Base-by-base conservation (phyloP, 2,329 filamentous ascomycete genomes). In the Aspergillus ochraceus region DNA sequence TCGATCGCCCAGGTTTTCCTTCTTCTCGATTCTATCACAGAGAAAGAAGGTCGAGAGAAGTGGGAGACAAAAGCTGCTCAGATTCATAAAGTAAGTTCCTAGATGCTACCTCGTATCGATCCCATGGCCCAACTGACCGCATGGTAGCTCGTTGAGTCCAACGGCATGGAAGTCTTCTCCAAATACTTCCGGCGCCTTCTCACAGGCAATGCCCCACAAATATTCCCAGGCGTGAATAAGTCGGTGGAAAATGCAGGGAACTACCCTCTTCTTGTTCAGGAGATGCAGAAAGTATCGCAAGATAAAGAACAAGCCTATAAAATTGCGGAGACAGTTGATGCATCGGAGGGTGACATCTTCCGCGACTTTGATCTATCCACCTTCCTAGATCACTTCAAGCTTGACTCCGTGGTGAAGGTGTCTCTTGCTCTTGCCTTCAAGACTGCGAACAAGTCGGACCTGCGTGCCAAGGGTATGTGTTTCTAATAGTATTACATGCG, bases 81-180 rank as follows among this genome's bases (percentile, higher is more conserved):
- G 81, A 89, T 99, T 71, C 88, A 88, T 77, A 96, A 96, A 86
- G 92, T 96, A 82, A 74, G 85, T 67, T n/a, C 19, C 83, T 63
- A 17, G 36, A 9, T 46, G 12, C 12, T 20, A 12, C 29, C 6
- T 42, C 10, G 30, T 11, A 2, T 20, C 12, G 36, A 10, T 49
- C 50, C 32, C 53, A 11, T 47, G 49, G 58, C 22, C 24, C 20
- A 50, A 53, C 51, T 46, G 10, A 14, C n/a, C 39, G 8, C 22
- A 30, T 52, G 4, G 8, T 64, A 97, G 91, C 88, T 98, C 76
- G 90, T 98, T 81, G 89, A 97, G 86, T 93, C 94, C 72, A 89
- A 96, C 92, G 93, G 93, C 74, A 99, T 99, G 94, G 96, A 99
- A 84, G 92, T 97, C 74, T 97, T 93, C 77, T 88, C 91, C 62